phyloP scores from a whole-genome alignment of 768 basidiomycete genomes.

The Leccinum imitatum region DNA sequence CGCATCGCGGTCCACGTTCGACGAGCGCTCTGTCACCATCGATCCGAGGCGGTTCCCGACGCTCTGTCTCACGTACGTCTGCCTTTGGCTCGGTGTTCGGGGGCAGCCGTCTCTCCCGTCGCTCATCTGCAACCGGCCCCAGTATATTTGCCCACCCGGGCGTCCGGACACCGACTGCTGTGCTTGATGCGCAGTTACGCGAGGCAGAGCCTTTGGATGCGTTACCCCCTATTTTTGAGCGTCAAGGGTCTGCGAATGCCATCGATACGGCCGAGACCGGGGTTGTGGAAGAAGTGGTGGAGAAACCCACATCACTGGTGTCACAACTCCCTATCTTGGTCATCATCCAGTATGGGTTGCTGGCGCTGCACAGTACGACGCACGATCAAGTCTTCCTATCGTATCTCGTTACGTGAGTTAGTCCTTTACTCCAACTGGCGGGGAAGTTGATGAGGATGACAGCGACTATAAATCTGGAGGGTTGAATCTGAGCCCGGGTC shows the following conservation, averaged over 20 bases:
- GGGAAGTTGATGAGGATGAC: slow-evolving; percentile 4
- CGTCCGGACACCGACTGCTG: slow-evolving; percentile 73
- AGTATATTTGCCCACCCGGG: slow-evolving; percentile 85
- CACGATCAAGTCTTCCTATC: slow-evolving; percentile 92
- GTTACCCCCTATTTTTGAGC: slow-evolving; percentile 56
- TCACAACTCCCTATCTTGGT: slow-evolving; percentile 79
- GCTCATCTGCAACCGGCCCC: slow-evolving; percentile 60
- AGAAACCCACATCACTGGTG: slow-evolving; percentile 63
- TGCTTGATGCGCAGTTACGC: slow-evolving; percentile 69
- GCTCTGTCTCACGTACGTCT: slow-evolving; percentile 29
- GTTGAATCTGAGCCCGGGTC: slow-evolving; percentile 82
- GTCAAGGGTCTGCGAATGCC: slow-evolving; percentile 33
- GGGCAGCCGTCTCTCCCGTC: slow-evolving; percentile 40
- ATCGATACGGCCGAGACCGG: slow-evolving; percentile 26
- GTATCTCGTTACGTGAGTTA: slow-evolving; percentile 62
- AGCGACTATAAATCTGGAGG: slow-evolving; percentile 87
- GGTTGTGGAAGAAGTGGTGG: slow-evolving; percentile 39
- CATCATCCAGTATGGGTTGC: slow-evolving; percentile 86
- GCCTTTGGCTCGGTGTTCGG: slow-evolving; percentile 34
- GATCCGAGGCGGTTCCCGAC: slow-evolving; percentile 32
- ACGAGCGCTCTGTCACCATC: slow-evolving; percentile 27
- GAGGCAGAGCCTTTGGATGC: slow-evolving; percentile 38
- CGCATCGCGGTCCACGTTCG: slow-evolving; percentile 23
- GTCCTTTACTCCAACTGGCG: neutral
- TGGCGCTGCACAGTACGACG: slow-evolving; percentile 86